phyloP scores from a whole-genome alignment of 495 filamentous ascomycete species.

The Aspergillus conjunctus region DNA sequence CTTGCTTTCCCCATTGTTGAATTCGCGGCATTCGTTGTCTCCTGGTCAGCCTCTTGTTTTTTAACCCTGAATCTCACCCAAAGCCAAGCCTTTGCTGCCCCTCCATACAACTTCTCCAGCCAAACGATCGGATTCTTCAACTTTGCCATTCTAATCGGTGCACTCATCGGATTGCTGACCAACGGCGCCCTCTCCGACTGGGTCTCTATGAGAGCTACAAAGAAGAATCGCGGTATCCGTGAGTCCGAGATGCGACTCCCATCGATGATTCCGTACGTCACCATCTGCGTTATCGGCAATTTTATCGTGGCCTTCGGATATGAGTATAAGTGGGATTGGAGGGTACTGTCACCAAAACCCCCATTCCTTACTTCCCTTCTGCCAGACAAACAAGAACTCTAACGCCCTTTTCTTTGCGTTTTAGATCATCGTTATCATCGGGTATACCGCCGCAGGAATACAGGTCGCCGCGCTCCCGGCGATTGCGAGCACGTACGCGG shows the following conservation, averaged over 20 bases:
- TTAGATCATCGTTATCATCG: constrained; percentile 51
- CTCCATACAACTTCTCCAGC: constrained; percentile 58
- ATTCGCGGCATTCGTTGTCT: constrained; percentile 59
- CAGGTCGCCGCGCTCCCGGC: constrained; percentile 61
- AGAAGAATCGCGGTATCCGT: constrained; percentile 61
- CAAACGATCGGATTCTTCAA: constrained; percentile 55
- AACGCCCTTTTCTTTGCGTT: constrained; percentile 9
- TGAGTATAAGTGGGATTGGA: constrained; percentile 58
- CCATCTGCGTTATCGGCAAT: constrained; percentile 61
- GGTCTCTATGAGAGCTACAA: constrained; percentile 58
- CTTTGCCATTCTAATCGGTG: constrained; percentile 50
- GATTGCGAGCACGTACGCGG: constrained; percentile 49
- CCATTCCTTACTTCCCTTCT: background rate
- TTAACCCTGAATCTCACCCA: constrained; percentile 67
- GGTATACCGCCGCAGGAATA: constrained; percentile 57
- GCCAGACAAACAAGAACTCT: background rate
- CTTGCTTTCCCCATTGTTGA: constrained; percentile 67
- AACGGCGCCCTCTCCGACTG: constrained; percentile 54
- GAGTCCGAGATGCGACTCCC: constrained; percentile 72
- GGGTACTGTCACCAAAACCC: constrained; percentile 32
- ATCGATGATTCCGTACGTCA: constrained; percentile 60
- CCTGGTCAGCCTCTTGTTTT: constrained; percentile 61
- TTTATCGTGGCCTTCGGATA: constrained; percentile 65
- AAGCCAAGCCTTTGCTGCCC: constrained; percentile 59
- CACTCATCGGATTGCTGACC: constrained; percentile 56